Conservation (phyloP, 352 stramenopile genomes). For the Salisapilia sapeloensis region DNA sequence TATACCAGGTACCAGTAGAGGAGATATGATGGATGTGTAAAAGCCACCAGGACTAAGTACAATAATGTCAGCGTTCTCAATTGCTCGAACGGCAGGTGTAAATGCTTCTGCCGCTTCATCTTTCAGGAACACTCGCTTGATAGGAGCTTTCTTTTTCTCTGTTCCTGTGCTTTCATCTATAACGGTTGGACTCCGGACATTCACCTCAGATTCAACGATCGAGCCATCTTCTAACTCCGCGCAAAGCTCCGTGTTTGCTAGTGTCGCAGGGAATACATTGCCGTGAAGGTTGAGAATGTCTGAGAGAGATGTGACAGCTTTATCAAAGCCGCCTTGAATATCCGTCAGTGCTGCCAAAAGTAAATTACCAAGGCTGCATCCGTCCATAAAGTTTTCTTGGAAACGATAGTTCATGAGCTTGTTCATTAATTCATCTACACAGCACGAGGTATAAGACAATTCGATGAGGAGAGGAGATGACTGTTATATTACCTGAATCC, state of each 20-base stretch:
- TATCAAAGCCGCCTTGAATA: constrained; percentile 67
- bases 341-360: constrained; percentile 66
- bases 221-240: constrained; percentile 57
- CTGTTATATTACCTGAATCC: constrained; percentile 27
- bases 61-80: constrained; percentile 76
- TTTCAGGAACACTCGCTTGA: constrained; percentile 69
- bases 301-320: constrained; percentile 59
- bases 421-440: constrained; percentile 59
- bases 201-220: constrained; percentile 62
- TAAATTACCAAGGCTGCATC: constrained; percentile 68
- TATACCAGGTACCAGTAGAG: constrained; percentile 63
- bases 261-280: constrained; percentile 60
- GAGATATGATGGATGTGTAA: constrained; percentile 77
- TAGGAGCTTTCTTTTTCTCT: constrained; percentile 36
- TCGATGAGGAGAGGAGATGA: not conserved
- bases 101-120: constrained; percentile 60
- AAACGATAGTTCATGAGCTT: constrained; percentile 83
- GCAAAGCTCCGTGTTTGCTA: constrained; percentile 68
- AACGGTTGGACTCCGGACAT: constrained; percentile 42
- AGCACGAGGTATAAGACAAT: not conserved
- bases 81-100: constrained; percentile 48
- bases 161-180: constrained; percentile 11
- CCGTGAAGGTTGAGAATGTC: constrained; percentile 78
- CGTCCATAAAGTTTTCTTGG: constrained; percentile 78
- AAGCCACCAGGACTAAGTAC: constrained; percentile 67